Conservation (phyloP, 2,329 filamentous ascomycete species). For the Cercospora sesami region DNA sequence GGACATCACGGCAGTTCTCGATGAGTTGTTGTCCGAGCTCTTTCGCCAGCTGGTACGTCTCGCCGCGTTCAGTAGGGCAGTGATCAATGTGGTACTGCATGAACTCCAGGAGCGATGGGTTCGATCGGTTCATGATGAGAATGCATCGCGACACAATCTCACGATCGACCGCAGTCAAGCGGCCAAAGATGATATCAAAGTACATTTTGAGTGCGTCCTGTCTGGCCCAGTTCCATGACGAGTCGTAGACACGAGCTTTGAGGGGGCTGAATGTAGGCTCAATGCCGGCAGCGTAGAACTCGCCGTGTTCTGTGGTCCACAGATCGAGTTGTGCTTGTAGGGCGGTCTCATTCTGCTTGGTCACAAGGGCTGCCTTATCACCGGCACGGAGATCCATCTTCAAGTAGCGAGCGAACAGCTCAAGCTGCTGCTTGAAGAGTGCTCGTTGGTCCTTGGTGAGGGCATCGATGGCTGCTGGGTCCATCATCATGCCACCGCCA, state of each 20-base stretch:
- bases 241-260: conserved; percentile 95
- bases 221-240: conserved; percentile 98
- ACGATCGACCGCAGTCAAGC: conserved; percentile 87
- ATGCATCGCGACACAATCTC: conserved; percentile 99
- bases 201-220: conserved; percentile 98
- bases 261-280: conserved; percentile 90
- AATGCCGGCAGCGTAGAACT: conserved; percentile 92
- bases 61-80: conserved; percentile 91
- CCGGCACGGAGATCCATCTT: conserved; percentile 97
- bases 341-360: conserved; percentile 80
- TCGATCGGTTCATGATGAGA: conserved; percentile 98
- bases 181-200: conserved; percentile 97
- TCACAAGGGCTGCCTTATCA: conserved; percentile 85
- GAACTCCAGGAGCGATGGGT: conserved; percentile 91
- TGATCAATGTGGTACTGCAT: conserved; percentile 99
- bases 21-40: conserved; percentile 90
- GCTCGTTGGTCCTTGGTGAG: conserved; percentile 95
- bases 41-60: conserved; percentile 98
- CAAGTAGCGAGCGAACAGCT: conserved; percentile 90
- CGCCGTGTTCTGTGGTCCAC: conserved; percentile 93
- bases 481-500: conserved; percentile 97
- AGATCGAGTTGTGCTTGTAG: conserved; percentile 92
- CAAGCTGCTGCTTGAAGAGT: conserved; percentile 97
- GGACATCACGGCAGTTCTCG: conserved; percentile 93
- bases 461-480: conserved; percentile 92